Conservation (phyloP, 2,329 filamentous ascomycete genomes). For the Fragosphaeria purpurea region DNA sequence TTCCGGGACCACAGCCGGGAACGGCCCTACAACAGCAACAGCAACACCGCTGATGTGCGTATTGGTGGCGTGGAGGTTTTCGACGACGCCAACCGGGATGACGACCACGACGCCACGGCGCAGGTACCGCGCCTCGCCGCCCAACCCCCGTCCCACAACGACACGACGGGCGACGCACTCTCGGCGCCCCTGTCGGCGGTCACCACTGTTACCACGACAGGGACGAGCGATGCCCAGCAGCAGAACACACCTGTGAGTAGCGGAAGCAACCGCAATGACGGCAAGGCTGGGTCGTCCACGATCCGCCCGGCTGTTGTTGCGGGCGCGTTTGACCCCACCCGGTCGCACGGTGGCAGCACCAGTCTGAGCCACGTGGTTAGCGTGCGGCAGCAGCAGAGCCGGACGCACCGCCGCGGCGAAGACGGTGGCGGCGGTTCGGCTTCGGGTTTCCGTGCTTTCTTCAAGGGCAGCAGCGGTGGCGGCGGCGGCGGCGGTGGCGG, state of each 20-base stretch:
- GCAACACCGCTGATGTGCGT: no score
- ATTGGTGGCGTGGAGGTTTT: no score
- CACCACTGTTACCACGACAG: not conserved
- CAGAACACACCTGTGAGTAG: no score
- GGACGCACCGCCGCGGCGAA: not conserved
- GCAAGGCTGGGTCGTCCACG: no score
- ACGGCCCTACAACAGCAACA: conserved; percentile 11
- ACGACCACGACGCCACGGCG: no score
- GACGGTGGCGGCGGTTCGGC: conserved; percentile 17
- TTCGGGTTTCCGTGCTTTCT: conserved; percentile 1
- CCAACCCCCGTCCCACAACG: no score
- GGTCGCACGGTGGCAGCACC: conserved; percentile 26
- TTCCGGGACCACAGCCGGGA: conserved; percentile 45
- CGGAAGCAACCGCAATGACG: no score
- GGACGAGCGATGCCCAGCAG: conserved; percentile 27
- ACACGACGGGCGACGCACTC: conserved; percentile 21
- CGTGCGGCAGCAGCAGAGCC: conserved; percentile 31
- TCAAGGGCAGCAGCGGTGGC: not conserved
- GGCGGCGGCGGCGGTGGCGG: conserved; percentile 21
- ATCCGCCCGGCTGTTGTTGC: conserved; percentile 18
- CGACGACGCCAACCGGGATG: no score
- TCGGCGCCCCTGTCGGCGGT: conserved; percentile 1
- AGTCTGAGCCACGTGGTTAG: conserved; percentile 42
- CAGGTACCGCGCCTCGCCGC: no score
- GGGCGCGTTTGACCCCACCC: conserved; percentile 35